phyloP scores from a whole-genome alignment of 306 rosid species.

The Casuarina equisetifolia region DNA sequence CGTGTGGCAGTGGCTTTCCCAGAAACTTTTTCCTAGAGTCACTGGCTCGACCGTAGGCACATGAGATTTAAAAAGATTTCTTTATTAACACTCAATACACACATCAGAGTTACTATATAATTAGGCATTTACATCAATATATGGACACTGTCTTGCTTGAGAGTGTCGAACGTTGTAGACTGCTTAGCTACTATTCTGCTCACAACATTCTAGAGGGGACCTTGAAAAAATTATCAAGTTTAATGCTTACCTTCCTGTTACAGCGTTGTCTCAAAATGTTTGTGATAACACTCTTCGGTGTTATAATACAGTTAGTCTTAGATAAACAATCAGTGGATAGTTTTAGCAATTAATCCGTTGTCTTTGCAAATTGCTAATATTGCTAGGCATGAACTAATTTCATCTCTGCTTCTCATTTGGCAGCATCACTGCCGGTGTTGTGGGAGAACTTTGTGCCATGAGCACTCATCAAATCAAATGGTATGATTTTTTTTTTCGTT shows the following conservation, averaged over 20 bases:
- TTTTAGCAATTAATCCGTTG: not conserved
- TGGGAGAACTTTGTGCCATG: conserved; percentile 89
- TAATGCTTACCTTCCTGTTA: not conserved
- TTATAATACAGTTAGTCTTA: not conserved
- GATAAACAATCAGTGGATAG: not conserved
- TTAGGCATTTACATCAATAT: not conserved
- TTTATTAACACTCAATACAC: not conserved
- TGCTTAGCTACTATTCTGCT: not conserved
- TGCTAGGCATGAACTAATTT: conserved; percentile 6
- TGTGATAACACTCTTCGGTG: not conserved
- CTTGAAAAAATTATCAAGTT: not conserved
- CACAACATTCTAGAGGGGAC: not conserved
- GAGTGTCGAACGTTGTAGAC: no score
- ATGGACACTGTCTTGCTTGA: no score
- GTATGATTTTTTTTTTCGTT: conserved; percentile 27
- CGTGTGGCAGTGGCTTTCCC: no score
- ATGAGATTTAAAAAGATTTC: not conserved
- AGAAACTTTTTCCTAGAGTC: no score
- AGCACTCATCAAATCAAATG: conserved; percentile 86
- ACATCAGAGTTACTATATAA: not conserved
- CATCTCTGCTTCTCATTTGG: conserved; percentile 28
- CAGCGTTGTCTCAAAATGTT: not conserved
- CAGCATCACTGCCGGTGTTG: conserved; percentile 97
- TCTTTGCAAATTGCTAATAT: not conserved
- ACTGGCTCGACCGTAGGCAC: not conserved